Evolutionary conservation across 441 rosid genomes (phyloP).

Genomic region (Adansonia madagascariensis): DNA sequence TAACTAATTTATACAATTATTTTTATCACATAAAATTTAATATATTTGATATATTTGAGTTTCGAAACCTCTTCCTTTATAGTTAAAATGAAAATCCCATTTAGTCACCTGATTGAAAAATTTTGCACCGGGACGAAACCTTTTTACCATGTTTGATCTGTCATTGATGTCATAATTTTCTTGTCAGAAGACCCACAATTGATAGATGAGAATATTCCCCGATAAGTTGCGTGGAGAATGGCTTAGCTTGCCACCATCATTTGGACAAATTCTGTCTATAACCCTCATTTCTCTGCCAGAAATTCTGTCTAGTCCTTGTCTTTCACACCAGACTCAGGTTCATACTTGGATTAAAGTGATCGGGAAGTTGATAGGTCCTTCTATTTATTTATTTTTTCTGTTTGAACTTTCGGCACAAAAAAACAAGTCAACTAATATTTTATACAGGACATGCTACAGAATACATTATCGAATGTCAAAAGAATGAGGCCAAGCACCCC

Average conservation of each 20-base stretch:
- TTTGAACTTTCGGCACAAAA: not conserved
- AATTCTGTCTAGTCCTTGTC: not conserved
- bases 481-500: constrained; percentile 19
- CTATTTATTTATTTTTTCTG: not conserved
- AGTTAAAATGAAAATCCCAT: not conserved
- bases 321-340: not conserved
- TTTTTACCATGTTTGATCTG: not conserved
- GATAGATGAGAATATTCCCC: not conserved
- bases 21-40: no score
- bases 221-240: not conserved
- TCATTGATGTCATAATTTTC: not conserved
- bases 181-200: not conserved
- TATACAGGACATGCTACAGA: not conserved
- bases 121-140: no score
- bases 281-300: not conserved
- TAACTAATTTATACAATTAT: no score
- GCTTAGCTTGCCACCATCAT: not conserved
- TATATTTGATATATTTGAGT: no score
- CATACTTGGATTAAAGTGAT: not conserved
- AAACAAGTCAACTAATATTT: not conserved
- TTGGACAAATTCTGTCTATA: not conserved
- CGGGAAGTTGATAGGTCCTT: not conserved
- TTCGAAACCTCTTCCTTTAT: no score
- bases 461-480: not conserved
- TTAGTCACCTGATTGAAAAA: not conserved